phyloP scores from a whole-genome alignment of 148 eudicot species.

The Simmondsia chinensis region DNA sequence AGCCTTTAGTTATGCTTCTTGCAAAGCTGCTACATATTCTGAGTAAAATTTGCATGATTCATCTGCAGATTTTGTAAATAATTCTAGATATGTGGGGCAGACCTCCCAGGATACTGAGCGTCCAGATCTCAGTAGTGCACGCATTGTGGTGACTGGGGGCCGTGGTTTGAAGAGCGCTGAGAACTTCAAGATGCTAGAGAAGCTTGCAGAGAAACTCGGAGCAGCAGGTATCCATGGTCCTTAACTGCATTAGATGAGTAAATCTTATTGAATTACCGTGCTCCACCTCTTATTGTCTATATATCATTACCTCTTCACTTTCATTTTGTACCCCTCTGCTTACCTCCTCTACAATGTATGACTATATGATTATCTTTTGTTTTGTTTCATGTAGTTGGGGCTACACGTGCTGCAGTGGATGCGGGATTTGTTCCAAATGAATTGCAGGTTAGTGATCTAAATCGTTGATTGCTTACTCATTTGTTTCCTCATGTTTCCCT shows the following conservation, averaged over 20 bases:
- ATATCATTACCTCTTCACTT: neutral
- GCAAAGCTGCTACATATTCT: neutral
- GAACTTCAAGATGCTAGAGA: conserved; percentile 82
- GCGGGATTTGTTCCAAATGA: conserved; percentile 95
- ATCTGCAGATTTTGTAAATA: conserved; percentile 43
- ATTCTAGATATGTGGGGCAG: conserved; percentile 53
- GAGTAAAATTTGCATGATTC: conserved; percentile 2
- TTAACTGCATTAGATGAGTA: neutral
- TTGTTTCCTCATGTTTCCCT: too few relatives aligned
- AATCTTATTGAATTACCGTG: too few relatives aligned
- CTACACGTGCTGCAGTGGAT: conserved; percentile 98
- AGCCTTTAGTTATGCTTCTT: neutral
- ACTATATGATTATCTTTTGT: neutral
- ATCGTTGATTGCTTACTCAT: too few relatives aligned
- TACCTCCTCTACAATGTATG: neutral
- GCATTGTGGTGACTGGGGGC: conserved; percentile 82
- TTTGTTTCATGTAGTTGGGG: conserved; percentile 57
- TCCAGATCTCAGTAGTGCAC: conserved; percentile 95
- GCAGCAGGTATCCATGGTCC: conserved; percentile 61
- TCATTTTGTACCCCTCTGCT: neutral
- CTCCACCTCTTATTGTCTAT: too few relatives aligned
- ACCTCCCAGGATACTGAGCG: conserved; percentile 78
- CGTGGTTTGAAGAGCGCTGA: conserved; percentile 83
- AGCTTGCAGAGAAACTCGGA: conserved; percentile 94
- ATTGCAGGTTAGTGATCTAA: conserved; percentile 82